Evolutionary conservation across 129 eudicot species (phyloP).

Genomic region (Scalesia atractyloides): DNA sequence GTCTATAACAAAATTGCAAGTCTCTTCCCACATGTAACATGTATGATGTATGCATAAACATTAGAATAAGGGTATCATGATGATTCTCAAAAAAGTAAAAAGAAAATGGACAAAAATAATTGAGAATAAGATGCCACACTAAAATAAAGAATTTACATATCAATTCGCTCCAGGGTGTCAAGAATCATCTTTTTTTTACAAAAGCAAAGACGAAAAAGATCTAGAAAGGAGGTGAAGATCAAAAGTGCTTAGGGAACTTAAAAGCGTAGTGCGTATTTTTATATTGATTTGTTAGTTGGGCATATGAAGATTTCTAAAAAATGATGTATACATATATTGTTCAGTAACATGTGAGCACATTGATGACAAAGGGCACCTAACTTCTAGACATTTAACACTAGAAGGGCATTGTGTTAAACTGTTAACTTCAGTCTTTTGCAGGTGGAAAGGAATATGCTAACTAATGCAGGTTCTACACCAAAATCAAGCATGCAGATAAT

Average conservation of each 20-base stretch:
- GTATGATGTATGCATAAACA: slow-evolving; percentile 8
- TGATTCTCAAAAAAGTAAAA: slow-evolving; percentile 41
- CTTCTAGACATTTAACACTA: slow-evolving; percentile 4
- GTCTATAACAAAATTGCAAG: slow-evolving; percentile 20
- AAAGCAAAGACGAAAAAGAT: slow-evolving; percentile 22
- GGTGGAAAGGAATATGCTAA: slow-evolving; percentile 10
- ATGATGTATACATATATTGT: neutral
- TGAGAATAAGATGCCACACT: slow-evolving; percentile 40
- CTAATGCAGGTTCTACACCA: neutral
- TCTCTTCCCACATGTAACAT: slow-evolving; percentile 26
- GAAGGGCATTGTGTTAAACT: neutral
- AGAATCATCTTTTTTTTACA: slow-evolving; percentile 33
- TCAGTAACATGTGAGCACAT: slow-evolving; percentile 6
- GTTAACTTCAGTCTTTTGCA: slow-evolving; percentile 8
- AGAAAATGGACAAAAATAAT: slow-evolving; percentile 28
- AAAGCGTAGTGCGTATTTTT: neutral
- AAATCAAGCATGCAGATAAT: slow-evolving; percentile 12
- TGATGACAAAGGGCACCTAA: slow-evolving; percentile 10
- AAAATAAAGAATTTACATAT: slow-evolving; percentile 10
- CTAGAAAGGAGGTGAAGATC: slow-evolving; percentile 12
- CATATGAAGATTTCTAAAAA: neutral
- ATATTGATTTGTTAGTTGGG: neutral
- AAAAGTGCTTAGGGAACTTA: neutral
- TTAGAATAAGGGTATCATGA: slow-evolving; percentile 29
- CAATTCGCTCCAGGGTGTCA: slow-evolving; percentile 3